Percentiles rank a stretch among this genome's conserved stretches.
Evolutionary conservation across 371 early-diverging fungal species (phyloP).

Genomic region (Mucor indicus): DNA sequence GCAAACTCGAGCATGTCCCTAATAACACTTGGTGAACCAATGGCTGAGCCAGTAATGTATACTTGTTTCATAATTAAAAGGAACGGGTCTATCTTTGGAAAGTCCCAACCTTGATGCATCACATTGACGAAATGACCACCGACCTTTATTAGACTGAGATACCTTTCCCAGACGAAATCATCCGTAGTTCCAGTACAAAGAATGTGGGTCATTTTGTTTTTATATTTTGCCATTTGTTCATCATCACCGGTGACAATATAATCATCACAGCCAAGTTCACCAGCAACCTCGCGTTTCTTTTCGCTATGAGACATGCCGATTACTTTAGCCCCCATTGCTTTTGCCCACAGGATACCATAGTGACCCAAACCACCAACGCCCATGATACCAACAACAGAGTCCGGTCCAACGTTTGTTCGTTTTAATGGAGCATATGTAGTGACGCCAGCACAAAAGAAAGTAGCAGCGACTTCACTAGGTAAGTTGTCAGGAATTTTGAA

Average conservation of each 20-base stretch:
- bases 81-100: slow-evolving; percentile 5
- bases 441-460: neutral
- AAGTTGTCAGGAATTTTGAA: slow-evolving; percentile 56
- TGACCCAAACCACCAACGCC: slow-evolving; percentile 63
- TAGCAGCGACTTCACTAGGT: slow-evolving; percentile 27
- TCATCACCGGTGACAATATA: slow-evolving; percentile 29
- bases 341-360: slow-evolving; percentile 46
- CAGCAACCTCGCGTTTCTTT: slow-evolving; percentile 33
- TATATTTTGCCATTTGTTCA: slow-evolving; percentile 44
- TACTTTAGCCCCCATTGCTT: slow-evolving; percentile 4
- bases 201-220: slow-evolving; percentile 34
- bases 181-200: slow-evolving; percentile 28
- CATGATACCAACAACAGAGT: slow-evolving; percentile 53
- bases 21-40: slow-evolving; percentile 51
- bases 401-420: slow-evolving; percentile 42
- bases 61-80: slow-evolving; percentile 23
- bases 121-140: slow-evolving; percentile 54
- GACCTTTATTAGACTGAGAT: slow-evolving; percentile 36
- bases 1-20: slow-evolving; percentile 67
- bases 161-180: slow-evolving; percentile 16
- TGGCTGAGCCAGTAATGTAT: slow-evolving; percentile 56
- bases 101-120: slow-evolving; percentile 53
- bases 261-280: slow-evolving; percentile 38
- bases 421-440: slow-evolving; percentile 56
- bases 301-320: slow-evolving; percentile 16